Base-by-base conservation (phyloP, 352 stramenopile genomes). In the Globisporangium nodosum region DNA sequence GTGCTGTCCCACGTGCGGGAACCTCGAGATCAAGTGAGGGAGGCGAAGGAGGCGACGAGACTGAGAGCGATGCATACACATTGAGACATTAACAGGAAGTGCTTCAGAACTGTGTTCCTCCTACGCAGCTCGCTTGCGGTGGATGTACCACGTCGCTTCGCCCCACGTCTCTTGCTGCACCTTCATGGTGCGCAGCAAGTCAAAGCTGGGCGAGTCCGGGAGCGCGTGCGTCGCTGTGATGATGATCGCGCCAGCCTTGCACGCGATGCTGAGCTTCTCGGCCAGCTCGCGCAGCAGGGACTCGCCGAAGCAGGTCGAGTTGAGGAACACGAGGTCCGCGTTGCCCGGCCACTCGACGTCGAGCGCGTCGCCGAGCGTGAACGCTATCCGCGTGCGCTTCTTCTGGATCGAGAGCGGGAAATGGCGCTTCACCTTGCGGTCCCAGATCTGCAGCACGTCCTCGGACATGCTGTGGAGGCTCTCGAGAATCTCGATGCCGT, bases 401-500 rank as follows among this genome's bases (percentile, higher is more conserved):
- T 91, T 89, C 61, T 88, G 75, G 50, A 76, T 65, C 8, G 71
- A 77, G 43, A 87, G 49, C 5, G 70, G 35, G 39, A 70, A 69
- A 51, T 74, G 67, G 2, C 77, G 73, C 50, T 87, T 84, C 47
- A 83, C 60, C 27, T 63, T 62, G 20, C 70, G 78, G 31, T 90
- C 72, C 85, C 85, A 94, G 7, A 68, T 53, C 16, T 68, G 43
- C 11, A 84, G 54, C 16, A 89, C 71, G n/a, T 85, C 56, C 24
- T 74, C 61, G 16, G 79, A 87, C 46, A 92, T 78, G 15, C 54
- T 52, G 47, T 90, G 70, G 18, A 97, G 63, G 8, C 73, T 76
- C 35, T 87, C 69, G n/a, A 97, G 76, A 47, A 95, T 95, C 68
- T 97, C 90, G 48, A 96, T 90, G 15, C 90, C 90, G 31, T 85